Base-by-base conservation (phyloP, 2,329 filamentous ascomycete genomes). In the Cyanodermella asteris region DNA sequence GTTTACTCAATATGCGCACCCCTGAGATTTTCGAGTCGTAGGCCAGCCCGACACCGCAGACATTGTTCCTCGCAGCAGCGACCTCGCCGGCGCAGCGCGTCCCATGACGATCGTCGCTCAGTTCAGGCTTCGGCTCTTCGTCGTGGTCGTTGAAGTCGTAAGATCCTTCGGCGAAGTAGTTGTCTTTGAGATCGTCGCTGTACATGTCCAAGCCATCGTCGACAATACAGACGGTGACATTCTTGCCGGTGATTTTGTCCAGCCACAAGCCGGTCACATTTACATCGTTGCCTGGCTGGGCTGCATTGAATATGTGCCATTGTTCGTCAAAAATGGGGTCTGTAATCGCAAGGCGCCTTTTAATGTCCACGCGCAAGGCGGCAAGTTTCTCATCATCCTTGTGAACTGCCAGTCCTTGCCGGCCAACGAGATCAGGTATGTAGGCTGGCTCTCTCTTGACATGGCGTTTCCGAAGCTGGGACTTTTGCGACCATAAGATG, bases 201-300 rank as follows among this genome's bases (percentile, higher is more conserved):
- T 91, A 67, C 73, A 97, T 87, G 42, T 97, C 87, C 35, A 97
- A 50, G 1, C 87, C 87, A 49, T 97, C 87, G 41, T 97, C 87
- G 4, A 97, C 77, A 37, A 97, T 87, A 27, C 84, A 84, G 3
- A 91, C 80, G 1, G 78, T 91, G 11, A 75, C 64, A 32, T 84
- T 84, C 39, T 78, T 67, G 27, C 87, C 87, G 0, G 84, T 94
- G 29, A 93, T 72, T 4, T 82, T 84, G 37, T 87, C 68, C 38
- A 78, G 45, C 87, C 87, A 97, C 5, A 94, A 61, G 8, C 72
- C 80, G 1, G 81, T 91, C n/a, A 94, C 81, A 40, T 97, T 97
- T 41, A 97, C 64, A 45, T 97, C 87, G 49, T 94, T 77, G 5
- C 82, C 84, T 1, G 68, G 44, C 38, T 91, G 69, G 5, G 74